These are phyloP conservation scores for Yamadazyma triangularis DNA, from an alignment of 1,139 yeast species.

Conservation along the genomic window DNA sequence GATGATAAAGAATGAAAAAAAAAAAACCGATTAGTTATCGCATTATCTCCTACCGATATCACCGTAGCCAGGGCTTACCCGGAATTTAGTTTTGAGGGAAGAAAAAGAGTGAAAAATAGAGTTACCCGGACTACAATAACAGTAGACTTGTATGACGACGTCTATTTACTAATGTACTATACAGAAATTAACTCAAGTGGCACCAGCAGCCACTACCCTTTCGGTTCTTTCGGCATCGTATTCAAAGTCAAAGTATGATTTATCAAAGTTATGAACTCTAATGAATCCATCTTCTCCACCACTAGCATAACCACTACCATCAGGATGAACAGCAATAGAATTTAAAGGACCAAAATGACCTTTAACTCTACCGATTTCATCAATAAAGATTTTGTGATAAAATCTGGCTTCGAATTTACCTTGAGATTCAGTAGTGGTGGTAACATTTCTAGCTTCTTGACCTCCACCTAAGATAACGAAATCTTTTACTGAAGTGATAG, in stretches of 20 bases:
- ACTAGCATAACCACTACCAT: constrained; percentile 87
- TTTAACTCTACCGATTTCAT: constrained; percentile 93
- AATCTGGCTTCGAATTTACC: constrained; percentile 97
- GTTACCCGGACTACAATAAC: too few species aligned
- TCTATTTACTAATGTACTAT: too few species aligned
- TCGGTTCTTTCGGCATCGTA: constrained; percentile 90
- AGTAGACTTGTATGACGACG: too few species aligned
- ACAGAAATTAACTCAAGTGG: constrained; percentile 6
- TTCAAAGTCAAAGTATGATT: constrained; percentile 85
- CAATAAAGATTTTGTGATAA: constrained; percentile 91
- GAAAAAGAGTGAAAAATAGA: too few species aligned
- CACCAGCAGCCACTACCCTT: constrained; percentile 38
- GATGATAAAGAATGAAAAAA: too few species aligned
- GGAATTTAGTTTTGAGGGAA: too few species aligned
- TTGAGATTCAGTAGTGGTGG: constrained; percentile 89
- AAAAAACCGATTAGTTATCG: too few species aligned
- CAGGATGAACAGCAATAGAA: constrained; percentile 90
- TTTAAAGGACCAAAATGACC: constrained; percentile 99
- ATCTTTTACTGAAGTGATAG: constrained; percentile 89
- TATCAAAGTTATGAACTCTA: constrained; percentile 91
- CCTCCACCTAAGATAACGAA: constrained; percentile 97
- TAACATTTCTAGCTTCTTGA: constrained; percentile 97
- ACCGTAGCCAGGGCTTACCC: too few species aligned
- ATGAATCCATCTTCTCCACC: constrained; percentile 99
- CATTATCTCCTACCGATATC: too few species aligned